Base-by-base conservation (phyloP, 306 rosid species). In the Hippophae gyantsensis region DNA sequence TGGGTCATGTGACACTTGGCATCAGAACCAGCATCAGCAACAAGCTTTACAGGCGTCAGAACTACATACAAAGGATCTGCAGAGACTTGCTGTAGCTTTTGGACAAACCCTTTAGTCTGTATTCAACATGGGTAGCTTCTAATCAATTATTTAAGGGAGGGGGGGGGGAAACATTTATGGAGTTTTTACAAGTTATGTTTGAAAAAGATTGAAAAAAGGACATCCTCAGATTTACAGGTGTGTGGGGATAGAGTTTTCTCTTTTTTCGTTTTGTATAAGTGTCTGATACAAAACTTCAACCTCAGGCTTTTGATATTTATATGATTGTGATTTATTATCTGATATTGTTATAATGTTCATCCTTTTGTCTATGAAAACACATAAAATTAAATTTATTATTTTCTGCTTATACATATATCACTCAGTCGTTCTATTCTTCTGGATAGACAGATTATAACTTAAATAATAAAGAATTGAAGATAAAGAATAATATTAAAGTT, bases 71-170 rank as follows among this genome's bases (percentile, higher is more conserved):
- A 82, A 87, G 79, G 92, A 87, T 67, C 80, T 85, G 10, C 98
- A 85, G 64, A 85, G 83, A 74, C 84, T 87, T 51, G 83, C 95
- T 38, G 62, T 85, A 65, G 74, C 98, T 62, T 87, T 83, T 69
- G 89, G 95, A 67, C 89, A 87, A 58, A 79, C 87, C 54, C 87
- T 87, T 71, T 87, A 86, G 72, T 61, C 32, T 69, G 49, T 54
- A 56, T 14, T 65, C 51, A 49, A 55, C 76, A 62, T 61, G 46
- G 61, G 58, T 57, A 60, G 57, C 65, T 55, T 69, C 64, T 62
- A 54, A 62, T 63, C 61, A 46, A 67, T 63, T 42, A 54, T 42
- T 76, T 7, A 44, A 13, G 64, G 71, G 38, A 32, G 68, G 71
- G 63, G 67, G 51, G 41, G 72, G 10, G 26, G 64, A 69, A 76